Evolutionary conservation across 306 rosid species (phyloP), one percentile per base, ranked within the genome.

Genomic region (Trifolium subterraneum): DNA sequence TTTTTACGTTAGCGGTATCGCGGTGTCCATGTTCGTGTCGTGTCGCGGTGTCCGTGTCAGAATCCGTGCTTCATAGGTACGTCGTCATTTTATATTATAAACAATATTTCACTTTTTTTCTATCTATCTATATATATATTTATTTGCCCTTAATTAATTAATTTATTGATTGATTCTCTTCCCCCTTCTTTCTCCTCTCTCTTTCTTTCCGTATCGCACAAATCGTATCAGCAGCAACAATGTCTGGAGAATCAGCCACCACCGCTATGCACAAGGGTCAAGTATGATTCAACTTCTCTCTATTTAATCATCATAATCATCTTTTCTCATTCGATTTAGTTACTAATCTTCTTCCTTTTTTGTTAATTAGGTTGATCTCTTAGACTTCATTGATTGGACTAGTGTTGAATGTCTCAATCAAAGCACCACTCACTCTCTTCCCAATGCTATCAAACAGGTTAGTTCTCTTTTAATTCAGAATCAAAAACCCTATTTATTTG

Each of bases 331-430:
- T 64, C 38, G 5, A 66, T 55, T 18, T 33, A 64, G n/a, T 72
- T 20, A 14, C 31, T 72, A n/a, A 69, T 22, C 38, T 56, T 13
- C 10, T 42, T 78, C 5, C 23, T 27, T 73, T 59, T 44, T 64
- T 14, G 6, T 51, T 82, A 58, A 50, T 80, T 81, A 94, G 99
- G 96, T 88, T 79, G 99, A 94, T 90, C 90, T 94, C 19, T 69
- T 93, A 52, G 99, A 92, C 89, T 94, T 92, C 85, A 84, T 94
- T 19, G 90, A 92, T 76, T 94, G 97, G 99, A 87, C 97, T 61
- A 80, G 90, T 11, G 93, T 92, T 61, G 97, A 92, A 86, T 94
- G 97, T 72, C 99, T 94, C 79, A 94, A 92, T 86, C 99, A 94
- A 72, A 94, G 85, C 64, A 63, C 92, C 22, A 79, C 83, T 68